phyloP scores from a whole-genome alignment of 2,329 filamentous ascomycete species.

The Fusarium oxysporum region DNA sequence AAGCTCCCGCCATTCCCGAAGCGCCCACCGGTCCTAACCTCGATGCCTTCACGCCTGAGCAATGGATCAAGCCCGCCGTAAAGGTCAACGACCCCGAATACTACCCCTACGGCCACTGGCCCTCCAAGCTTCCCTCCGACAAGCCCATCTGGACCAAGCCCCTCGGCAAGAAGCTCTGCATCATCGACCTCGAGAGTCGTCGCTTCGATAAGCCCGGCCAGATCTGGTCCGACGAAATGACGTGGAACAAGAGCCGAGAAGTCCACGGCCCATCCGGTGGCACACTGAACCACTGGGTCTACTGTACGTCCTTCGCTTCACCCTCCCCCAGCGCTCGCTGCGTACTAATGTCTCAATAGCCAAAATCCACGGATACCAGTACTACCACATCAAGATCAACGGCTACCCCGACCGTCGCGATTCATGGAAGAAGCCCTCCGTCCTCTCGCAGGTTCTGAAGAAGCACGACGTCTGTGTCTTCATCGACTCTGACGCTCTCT shows the following conservation, averaged over 20 bases:
- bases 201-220: conserved; percentile 51
- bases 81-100: conserved; percentile 45
- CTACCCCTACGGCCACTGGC: conserved; percentile 49
- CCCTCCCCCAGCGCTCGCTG: background rate
- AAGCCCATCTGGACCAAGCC: conserved; percentile 47
- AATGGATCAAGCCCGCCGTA: conserved; percentile 26
- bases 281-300: conserved; percentile 59
- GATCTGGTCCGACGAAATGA: conserved; percentile 52
- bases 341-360: conserved; percentile 47
- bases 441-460: conserved; percentile 56
- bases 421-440: conserved; percentile 60
- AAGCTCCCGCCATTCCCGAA: conserved; percentile 11
- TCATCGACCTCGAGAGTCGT: conserved; percentile 59
- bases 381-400: conserved; percentile 56
- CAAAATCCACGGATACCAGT: conserved; percentile 60
- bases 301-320: conserved; percentile 45
- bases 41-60: conserved; percentile 17
- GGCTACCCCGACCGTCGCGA: conserved; percentile 54
- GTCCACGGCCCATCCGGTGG: conserved; percentile 56
- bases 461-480: conserved; percentile 57
- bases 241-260: conserved; percentile 49
- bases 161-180: conserved; percentile 56
- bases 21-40: conserved; percentile 4
- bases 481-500: conserved; percentile 59
- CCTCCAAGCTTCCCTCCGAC: conserved; percentile 47